Base-by-base conservation (phyloP, 108 stramenopile species). In the Craspedostauros australis region DNA sequence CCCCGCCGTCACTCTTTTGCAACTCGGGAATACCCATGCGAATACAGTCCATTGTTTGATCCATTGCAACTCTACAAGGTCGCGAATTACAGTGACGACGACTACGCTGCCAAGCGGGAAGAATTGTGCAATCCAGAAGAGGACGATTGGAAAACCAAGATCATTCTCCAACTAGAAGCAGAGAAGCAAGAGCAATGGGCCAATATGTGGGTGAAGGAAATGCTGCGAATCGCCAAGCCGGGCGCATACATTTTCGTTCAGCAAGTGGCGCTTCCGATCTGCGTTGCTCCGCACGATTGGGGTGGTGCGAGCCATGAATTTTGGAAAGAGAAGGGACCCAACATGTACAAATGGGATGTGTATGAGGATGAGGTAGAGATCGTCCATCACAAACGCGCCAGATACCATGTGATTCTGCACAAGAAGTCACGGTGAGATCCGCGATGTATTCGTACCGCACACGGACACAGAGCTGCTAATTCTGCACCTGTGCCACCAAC, bases 191-290 rank as follows among this genome's bases (percentile, higher is more conserved):
- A 71, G 1, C 50, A 50, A 18, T 76, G 64, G 64, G 67, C 30
- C 23, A 30, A 28, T 6, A 23, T 11, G 11, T 76, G 75, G 75
- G 50, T 71, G 1, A 18, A 12, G 1, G 41, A 70, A 36, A 60
- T 76, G 75, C 39, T 76, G 27, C 75, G 75, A 1, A 71, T 76
- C 40, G 68, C 75, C 64, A 74, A 68, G 40, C 60, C 54, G 15
- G 73, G 73, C 3, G 60, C 65, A 32, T 62, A 62, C 11, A 41
- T 74, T 9, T 58, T 68, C 34, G 32, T 68, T n/a, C 57, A 66
- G 27, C 24, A 57, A 2, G 28, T 44, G 5, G 46, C 57, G 11
- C 39, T 30, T 22, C 50, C 55, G 3, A n/a, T 57, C 14, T 57
- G 59, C 36, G n/a, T 11, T 16, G 23, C 25, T 25, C 12, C 12